Percentiles rank a stretch among this genome's conserved stretches.
These are phyloP conservation scores for Hondaea fermentalgiana DNA, from an alignment of 108 stramenopile genomes.

Conservation along the genomic window DNA sequence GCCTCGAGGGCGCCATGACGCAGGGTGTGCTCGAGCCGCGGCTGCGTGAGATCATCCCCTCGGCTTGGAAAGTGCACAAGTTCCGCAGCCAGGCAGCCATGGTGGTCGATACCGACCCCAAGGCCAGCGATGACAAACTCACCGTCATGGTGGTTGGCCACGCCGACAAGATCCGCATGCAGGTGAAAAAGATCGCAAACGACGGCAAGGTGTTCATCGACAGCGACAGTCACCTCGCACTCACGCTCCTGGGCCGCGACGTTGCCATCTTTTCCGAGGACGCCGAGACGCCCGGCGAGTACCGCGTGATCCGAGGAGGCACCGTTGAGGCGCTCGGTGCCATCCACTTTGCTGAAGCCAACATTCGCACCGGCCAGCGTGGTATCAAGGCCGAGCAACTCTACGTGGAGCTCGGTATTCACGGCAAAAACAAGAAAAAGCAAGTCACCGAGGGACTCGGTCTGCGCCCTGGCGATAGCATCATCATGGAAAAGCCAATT, in stretches of 20 bases:
- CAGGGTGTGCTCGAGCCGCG: neutral
- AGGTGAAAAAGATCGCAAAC: neutral
- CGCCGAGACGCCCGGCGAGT: neutral
- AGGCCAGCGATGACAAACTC: neutral
- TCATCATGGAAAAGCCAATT: conserved; percentile 6
- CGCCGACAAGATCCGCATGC: conserved; percentile 17
- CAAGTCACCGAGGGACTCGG: neutral
- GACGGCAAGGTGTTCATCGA: conserved; percentile 9
- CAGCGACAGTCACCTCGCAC: conserved; percentile 2
- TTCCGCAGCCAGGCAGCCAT: neutral
- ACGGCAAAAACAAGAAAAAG: neutral
- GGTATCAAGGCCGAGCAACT: conserved; percentile 8
- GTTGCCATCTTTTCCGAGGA: neutral
- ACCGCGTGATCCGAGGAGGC: neutral
- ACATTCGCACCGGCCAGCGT: neutral
- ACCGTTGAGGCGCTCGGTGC: neutral
- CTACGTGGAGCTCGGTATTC: conserved; percentile 1
- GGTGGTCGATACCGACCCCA: neutral
- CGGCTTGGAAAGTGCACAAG: neutral
- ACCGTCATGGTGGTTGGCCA: conserved; percentile 1
- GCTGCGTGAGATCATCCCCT: neutral
- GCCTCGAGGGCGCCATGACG: neutral
- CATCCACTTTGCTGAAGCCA: neutral
- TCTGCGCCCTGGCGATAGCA: neutral
- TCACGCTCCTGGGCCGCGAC: neutral